Evolutionary conservation across 2,329 filamentous ascomycete genomes (phyloP).

Genomic region (Claviceps sp.): DNA sequence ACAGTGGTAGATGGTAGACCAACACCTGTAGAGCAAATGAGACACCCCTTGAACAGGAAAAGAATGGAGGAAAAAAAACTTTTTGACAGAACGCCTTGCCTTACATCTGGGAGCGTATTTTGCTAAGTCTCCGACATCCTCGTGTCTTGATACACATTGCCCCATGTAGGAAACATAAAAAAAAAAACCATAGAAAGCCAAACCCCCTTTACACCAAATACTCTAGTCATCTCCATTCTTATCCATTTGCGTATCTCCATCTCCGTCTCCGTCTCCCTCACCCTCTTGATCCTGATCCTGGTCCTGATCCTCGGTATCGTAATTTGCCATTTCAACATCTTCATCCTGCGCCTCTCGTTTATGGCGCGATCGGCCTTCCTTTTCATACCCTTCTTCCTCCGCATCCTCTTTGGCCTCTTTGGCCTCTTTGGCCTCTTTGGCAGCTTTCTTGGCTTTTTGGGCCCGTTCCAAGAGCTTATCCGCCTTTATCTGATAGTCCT

Average conservation of each 20-base stretch:
- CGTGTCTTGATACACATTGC: neutral
- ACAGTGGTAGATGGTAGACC: too few relatives aligned
- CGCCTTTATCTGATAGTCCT: slow-evolving; percentile 30
- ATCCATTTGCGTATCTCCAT: neutral
- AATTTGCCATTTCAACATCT: slow-evolving; percentile 35
- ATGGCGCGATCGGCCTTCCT: slow-evolving; percentile 10
- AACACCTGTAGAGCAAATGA: too few relatives aligned
- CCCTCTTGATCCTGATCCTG: slow-evolving; percentile 8
- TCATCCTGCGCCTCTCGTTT: slow-evolving; percentile 28
- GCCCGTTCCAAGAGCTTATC: slow-evolving; percentile 14
- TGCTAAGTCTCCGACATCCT: neutral
- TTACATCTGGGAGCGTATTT: neutral
- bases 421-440: slow-evolving; percentile 11
- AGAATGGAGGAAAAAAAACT: neutral
- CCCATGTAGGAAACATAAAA: neutral
- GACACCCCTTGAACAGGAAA: neutral
- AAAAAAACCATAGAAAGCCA: neutral
- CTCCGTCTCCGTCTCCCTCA: neutral
- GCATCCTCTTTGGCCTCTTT: slow-evolving; percentile 9
- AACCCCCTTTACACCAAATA: neutral
- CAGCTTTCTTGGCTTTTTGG: slow-evolving; percentile 15
- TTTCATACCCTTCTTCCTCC: slow-evolving; percentile 8
- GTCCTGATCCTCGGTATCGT: slow-evolving; percentile 28
- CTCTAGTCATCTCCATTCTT: slow-evolving; percentile 11
- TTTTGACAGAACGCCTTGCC: slow-evolving; percentile 1